Evolutionary conservation across 1,284 basidiomycete genomes (phyloP).

Genomic region (Agaricales sp.): DNA sequence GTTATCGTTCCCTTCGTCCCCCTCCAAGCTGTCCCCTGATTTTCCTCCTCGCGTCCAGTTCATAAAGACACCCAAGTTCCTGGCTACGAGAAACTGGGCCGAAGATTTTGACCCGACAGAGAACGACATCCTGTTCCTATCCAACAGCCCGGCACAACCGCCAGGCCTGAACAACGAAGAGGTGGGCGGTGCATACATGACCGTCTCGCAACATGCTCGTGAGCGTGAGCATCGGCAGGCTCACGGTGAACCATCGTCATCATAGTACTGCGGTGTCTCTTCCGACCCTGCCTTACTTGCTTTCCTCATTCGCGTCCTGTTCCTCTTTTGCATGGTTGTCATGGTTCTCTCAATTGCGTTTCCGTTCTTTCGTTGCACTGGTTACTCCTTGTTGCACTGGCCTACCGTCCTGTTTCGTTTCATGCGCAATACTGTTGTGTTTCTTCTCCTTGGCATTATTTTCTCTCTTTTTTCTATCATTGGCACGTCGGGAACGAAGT

Average conservation of each 20-base stretch:
- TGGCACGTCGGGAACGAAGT: not conserved
- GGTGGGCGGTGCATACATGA: slow-evolving; percentile 72
- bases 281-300: slow-evolving; percentile 1
- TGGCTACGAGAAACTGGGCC: slow-evolving; percentile 64
- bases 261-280: slow-evolving; percentile 9
- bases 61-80: slow-evolving; percentile 73
- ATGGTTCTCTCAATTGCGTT: slow-evolving; percentile 14
- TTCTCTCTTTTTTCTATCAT: slow-evolving; percentile 10
- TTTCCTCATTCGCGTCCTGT: slow-evolving; percentile 7
- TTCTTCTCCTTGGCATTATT: slow-evolving; percentile 7
- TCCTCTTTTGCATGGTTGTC: slow-evolving; percentile 15
- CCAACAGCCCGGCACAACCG: slow-evolving; percentile 46
- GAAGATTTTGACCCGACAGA: slow-evolving; percentile 61
- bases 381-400: slow-evolving; percentile 13
- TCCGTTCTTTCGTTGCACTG: slow-evolving; percentile 7
- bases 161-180: slow-evolving; percentile 61
- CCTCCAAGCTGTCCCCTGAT: slow-evolving; percentile 5
- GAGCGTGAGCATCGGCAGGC: slow-evolving; percentile 46
- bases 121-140: slow-evolving; percentile 46
- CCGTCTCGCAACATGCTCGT: slow-evolving; percentile 67
- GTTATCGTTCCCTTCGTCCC: slow-evolving; percentile 13
- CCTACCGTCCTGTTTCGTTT: slow-evolving; percentile 8
- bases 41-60: slow-evolving; percentile 37
- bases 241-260: slow-evolving; percentile 5
- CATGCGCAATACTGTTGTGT: slow-evolving; percentile 9